These are phyloP conservation scores for Suillus placidus DNA, from an alignment of 768 basidiomycete genomes.

Conservation along the genomic window DNA sequence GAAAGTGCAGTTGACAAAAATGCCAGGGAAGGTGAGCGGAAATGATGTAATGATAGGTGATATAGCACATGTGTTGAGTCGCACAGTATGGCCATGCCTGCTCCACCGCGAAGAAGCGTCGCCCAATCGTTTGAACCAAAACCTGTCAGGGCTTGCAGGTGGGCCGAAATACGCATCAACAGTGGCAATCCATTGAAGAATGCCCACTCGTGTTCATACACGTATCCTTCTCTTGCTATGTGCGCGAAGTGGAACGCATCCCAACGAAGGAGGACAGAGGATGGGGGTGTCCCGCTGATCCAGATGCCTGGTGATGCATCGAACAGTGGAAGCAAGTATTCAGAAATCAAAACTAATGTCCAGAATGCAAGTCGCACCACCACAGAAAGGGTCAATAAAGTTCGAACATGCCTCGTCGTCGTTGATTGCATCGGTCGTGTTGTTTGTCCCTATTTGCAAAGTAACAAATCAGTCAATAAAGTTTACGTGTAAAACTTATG, in stretches of 20 bases:
- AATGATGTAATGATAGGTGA: constrained; percentile 59
- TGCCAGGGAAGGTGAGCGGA: constrained; percentile 60
- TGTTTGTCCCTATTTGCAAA: too few species aligned
- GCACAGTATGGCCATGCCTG: constrained; percentile 41
- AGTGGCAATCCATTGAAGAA: constrained; percentile 75
- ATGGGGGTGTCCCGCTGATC: constrained; percentile 1
- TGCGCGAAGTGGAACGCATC: constrained; percentile 81
- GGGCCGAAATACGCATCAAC: constrained; percentile 47
- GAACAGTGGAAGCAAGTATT: constrained; percentile 25
- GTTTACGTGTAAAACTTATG: constrained; percentile 2
- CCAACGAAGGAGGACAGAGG: constrained; percentile 69
- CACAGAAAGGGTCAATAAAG: constrained; percentile 26
- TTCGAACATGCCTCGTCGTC: constrained; percentile 20
- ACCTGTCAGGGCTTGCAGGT: constrained; percentile 13
- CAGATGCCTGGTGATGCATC: constrained; percentile 33
- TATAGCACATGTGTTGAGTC: constrained; percentile 54
- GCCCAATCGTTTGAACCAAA: constrained; percentile 14
- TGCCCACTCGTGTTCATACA: constrained; percentile 84
- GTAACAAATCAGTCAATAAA: too few species aligned
- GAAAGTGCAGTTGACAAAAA: constrained; percentile 66
- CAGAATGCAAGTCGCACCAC: constrained; percentile 25
- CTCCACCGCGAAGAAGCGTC: constrained; percentile 40
- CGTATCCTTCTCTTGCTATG: constrained; percentile 60
- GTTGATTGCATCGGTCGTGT: constrained; percentile 1
- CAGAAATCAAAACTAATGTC: constrained; percentile 21